Evolutionary conservation across 2,329 filamentous ascomycete species (phyloP), one percentile per base, ranked within the genome.

Genomic region (Domatiomyces catenatus): DNA sequence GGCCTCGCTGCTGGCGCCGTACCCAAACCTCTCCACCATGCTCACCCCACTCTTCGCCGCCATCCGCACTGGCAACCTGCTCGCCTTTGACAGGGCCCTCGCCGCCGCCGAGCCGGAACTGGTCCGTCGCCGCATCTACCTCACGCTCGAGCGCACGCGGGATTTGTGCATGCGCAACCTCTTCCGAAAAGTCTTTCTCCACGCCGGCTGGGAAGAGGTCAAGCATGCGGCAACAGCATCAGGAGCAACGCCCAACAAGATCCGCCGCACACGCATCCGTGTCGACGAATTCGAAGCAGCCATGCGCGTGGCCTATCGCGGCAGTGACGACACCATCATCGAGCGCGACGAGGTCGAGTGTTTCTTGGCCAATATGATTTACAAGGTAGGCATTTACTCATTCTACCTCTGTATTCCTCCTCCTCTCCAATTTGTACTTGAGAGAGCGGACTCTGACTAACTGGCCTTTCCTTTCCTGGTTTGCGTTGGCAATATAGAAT

Each of bases 281-380:
- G 75, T 95, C 12, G 74, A 77, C 10, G 86, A 96, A 59, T 96
- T 98, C 60, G 80, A 79, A 20, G 85, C 87, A 5, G 93, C 87
- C 6, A 77, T 96, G 53, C 81, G 81, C 62, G 75, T 94, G 60
- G 82, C 80, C 48, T 81, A 77, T 57, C 73, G 75, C 50, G 52
- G 54, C 17, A 49, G 50, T 18, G 69, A 69, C 57, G 74, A 70
- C 61, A 68, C 84, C 62, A 69, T 73, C 32, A 72, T 93, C 32
- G 92, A 95, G 60, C 75, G 77, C 28, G 93, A 98, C 63, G 92
- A 98, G 67, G 89, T 96, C 3, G 93, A 98, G 67, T 98, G 92
- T 66, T 70, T 95, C 60, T 64, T 98, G 61, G 87, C 92, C 24
- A 96, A 95, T 64, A 86, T 95, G 77, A 94, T 98, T 55, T 98